Evolutionary conservation across 2,329 filamentous ascomycete genomes (phyloP).

Genomic region (Diaporthe humulicola): DNA sequence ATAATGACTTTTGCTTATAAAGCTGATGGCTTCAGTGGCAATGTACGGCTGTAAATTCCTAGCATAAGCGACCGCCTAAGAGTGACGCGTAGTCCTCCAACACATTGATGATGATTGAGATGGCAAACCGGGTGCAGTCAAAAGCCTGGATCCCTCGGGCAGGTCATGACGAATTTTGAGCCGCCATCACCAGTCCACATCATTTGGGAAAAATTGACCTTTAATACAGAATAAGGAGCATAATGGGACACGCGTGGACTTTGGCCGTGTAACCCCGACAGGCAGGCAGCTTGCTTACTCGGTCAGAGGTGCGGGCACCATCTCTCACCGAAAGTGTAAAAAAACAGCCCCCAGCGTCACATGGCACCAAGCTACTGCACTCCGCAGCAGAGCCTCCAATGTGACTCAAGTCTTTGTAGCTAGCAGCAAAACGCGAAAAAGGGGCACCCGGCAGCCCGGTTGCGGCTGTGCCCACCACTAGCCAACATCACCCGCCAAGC

Average conservation of each 20-base stretch:
- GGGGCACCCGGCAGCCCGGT: neutral
- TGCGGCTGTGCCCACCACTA: slow-evolving; percentile 24
- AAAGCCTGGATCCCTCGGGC: neutral
- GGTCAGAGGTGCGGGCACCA: neutral
- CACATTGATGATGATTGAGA: neutral
- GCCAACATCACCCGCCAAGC: slow-evolving; percentile 13
- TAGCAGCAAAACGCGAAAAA: neutral
- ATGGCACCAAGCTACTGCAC: neutral
- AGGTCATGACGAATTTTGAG: neutral
- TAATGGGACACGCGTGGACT: neutral
- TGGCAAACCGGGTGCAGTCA: neutral
- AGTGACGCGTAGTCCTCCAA: neutral
- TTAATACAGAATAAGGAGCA: neutral
- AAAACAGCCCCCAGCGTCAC: slow-evolving; percentile 22
- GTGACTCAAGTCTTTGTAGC: neutral
- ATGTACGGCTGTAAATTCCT: neutral
- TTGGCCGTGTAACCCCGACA: slow-evolving; percentile 18
- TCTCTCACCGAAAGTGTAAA: slow-evolving; percentile 20
- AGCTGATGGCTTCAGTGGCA: neutral
- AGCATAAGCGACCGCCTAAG: neutral
- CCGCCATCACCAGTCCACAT: neutral
- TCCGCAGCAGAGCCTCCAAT: slow-evolving; percentile 25
- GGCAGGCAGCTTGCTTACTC: neutral
- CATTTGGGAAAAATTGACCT: neutral
- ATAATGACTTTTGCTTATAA: too few species aligned